Evolutionary conservation across 2,329 filamentous ascomycete genomes (phyloP), one percentile per base, ranked within the genome.

Genomic region (Botrytis tulipae): DNA sequence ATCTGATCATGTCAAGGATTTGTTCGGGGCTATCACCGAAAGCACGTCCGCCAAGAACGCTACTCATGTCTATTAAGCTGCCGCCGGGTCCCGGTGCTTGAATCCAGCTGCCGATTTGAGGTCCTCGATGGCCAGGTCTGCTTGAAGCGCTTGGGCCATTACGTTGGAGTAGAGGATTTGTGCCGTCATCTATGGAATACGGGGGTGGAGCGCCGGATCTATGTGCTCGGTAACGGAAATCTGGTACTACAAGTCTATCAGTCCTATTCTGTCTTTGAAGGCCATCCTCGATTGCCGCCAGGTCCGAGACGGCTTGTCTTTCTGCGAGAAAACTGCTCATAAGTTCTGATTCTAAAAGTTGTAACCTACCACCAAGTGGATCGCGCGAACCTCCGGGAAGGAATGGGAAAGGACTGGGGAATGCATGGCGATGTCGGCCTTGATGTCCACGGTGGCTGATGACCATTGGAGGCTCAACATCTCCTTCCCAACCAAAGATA

Each of bases 81-180:
- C 74, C 74, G 83, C 82, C 74, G 82, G 82, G 76, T 82, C 82
- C 76, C 62, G 79, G 77, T 70, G 77, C 77, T 73, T 89, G 88
- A 71, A 92, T 84, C 66, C 87, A 84, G 70, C 85, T 85, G n/a
- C 85, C 82, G 44, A 87, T 80, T 51, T 85, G 83, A 57, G 83
- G 82, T 62, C 84, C 83, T 66, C 87, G 87, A 14, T 85, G 79
- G 48, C 79, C 80, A 29, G 89, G 86, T 73, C 84, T 83, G 37
- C 80, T 82, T 40, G 82, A 78, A 35, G 84, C 83, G 66, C 80
- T 71, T 54, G 75, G 69, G 65, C 75, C 82, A 63, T 83, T 82
- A 73, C 93, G 91, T 76, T 94, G 92, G 71, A 98, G 88, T 20
- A 98, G 86, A 61, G 95, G 95, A 80, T 98, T 98, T 35, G 90